These are phyloP conservation scores for Aspergillus fumigatus DNA, from an alignment of 2,329 filamentous ascomycete species.

Conservation along the genomic window DNA sequence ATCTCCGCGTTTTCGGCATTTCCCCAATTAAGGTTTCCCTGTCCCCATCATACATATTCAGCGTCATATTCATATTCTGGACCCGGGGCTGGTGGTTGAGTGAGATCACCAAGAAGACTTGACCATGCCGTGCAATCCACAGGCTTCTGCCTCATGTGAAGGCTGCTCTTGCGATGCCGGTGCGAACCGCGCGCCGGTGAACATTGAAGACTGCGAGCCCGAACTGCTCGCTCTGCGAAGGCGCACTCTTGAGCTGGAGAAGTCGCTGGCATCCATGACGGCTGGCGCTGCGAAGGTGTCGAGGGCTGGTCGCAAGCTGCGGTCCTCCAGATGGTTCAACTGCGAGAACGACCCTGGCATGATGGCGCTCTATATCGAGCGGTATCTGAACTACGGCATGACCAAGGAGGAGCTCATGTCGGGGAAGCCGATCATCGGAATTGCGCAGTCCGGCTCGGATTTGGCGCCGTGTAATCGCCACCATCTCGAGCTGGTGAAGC, in stretches of 20 bases:
- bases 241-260: constrained; percentile 36
- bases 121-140: constrained; percentile 15
- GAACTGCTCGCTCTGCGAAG: constrained; percentile 37
- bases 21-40: not conserved
- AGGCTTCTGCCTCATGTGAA: constrained; percentile 27
- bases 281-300: constrained; percentile 8
- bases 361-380: constrained; percentile 48
- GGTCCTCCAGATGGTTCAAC: constrained; percentile 45
- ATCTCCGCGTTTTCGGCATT: not conserved
- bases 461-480: constrained; percentile 49
- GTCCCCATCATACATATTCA: not conserved
- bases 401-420: constrained; percentile 48
- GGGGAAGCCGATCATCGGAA: constrained; percentile 49
- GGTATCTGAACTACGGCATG: constrained; percentile 49
- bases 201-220: constrained; percentile 40
- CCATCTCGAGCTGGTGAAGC: constrained; percentile 47
- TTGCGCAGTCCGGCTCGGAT: constrained; percentile 50
- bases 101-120: not conserved
- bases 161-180: constrained; percentile 30
- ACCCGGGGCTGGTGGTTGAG: not conserved
- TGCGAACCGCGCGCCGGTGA: constrained; percentile 16
- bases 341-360: constrained; percentile 40
- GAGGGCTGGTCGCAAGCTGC: constrained; percentile 25
- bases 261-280: constrained; percentile 26
- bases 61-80: not conserved